phyloP scores from a whole-genome alignment of 2,329 filamentous ascomycete genomes.

The Colletotrichum simmondsii region DNA sequence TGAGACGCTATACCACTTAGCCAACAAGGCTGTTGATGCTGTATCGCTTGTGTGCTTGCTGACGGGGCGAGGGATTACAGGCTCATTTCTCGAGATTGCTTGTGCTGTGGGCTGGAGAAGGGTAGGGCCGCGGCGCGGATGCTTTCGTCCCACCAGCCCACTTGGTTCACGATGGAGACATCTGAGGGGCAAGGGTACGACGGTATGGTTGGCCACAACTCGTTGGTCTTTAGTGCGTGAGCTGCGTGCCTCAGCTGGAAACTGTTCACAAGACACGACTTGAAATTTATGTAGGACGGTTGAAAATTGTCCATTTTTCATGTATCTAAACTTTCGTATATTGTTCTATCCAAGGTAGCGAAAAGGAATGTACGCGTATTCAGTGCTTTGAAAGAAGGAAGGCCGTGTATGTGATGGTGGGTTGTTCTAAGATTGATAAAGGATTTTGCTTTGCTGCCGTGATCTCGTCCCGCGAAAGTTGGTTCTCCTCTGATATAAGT shows the following conservation, averaged over 20 bases:
- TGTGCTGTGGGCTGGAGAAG: neutral
- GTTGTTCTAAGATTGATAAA: neutral
- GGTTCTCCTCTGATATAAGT: neutral
- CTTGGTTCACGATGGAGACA: neutral
- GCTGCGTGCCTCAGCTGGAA: neutral
- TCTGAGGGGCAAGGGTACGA: neutral
- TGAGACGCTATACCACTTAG: slow-evolving; percentile 23
- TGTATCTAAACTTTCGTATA: neutral
- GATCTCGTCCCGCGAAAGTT: neutral
- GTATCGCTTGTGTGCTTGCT: neutral
- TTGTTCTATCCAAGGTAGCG: neutral
- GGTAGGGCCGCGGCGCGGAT: neutral
- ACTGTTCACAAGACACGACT: neutral
- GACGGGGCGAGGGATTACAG: neutral
- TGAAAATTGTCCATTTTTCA: neutral
- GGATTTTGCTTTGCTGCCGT: neutral
- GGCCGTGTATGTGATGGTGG: neutral
- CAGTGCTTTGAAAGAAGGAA: neutral
- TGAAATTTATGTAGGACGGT: no score
- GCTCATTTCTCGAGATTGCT: neutral
- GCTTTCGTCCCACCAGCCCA: neutral
- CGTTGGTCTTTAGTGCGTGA: neutral
- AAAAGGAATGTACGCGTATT: no score
- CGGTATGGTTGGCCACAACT: neutral
- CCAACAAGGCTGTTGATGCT: neutral